Evolutionary conservation across 106 monocot species (phyloP).

Genomic region (Chionographis japonica): DNA sequence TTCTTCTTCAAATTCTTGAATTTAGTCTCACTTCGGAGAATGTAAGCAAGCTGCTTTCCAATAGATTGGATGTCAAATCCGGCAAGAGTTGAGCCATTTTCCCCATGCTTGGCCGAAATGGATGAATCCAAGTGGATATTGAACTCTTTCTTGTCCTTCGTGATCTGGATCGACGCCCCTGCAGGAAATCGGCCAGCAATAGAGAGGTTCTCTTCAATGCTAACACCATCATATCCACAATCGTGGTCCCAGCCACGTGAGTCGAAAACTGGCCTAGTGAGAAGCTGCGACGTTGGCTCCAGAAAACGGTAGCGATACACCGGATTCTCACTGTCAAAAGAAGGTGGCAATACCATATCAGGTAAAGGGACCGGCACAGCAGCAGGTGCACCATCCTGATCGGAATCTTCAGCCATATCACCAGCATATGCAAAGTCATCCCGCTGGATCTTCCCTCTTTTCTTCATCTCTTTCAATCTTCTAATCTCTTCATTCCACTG

Average conservation of each 20-base stretch:
- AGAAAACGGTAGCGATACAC: slow-evolving; percentile 39
- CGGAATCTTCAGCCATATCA: slow-evolving; percentile 37
- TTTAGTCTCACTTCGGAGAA: slow-evolving; percentile 33
- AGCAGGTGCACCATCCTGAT: slow-evolving; percentile 42
- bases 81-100: slow-evolving; percentile 42
- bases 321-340: slow-evolving; percentile 44
- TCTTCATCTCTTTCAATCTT: slow-evolving; percentile 57
- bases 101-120: slow-evolving; percentile 38
- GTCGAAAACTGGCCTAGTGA: slow-evolving; percentile 30
- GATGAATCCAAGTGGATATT: slow-evolving; percentile 44
- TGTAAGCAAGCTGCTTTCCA: slow-evolving; percentile 42
- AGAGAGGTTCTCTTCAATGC: slow-evolving; percentile 34
- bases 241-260: slow-evolving; percentile 61
- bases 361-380: slow-evolving; percentile 33
- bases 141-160: slow-evolving; percentile 56
- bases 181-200: slow-evolving; percentile 33
- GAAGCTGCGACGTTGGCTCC: slow-evolving; percentile 42
- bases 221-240: slow-evolving; percentile 47
- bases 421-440: slow-evolving; percentile 28
- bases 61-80: slow-evolving; percentile 48
- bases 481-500: slow-evolving; percentile 55
- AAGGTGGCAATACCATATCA: slow-evolving; percentile 46
- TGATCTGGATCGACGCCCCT: slow-evolving; percentile 26
- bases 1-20: slow-evolving; percentile 53
- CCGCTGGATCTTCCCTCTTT: slow-evolving; percentile 14